Base-by-base conservation (phyloP, 1,284 basidiomycete species). In the Pyrrhoderma noxium region DNA sequence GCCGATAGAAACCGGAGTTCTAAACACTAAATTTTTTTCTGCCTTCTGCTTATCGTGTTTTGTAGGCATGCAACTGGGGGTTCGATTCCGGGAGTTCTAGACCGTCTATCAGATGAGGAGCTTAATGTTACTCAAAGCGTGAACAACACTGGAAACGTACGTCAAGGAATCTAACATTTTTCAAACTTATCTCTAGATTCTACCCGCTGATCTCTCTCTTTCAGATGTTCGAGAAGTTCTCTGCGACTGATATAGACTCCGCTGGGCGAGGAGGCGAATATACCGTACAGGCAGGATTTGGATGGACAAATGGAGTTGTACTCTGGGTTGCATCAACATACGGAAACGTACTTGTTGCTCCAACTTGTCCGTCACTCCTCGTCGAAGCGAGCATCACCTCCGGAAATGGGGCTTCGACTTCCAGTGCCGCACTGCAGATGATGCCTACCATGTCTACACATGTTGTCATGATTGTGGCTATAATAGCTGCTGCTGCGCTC, bases 181-280 rank as follows among this genome's bases (percentile, higher is more conserved):
- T n/a, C n/a, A 39, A 4, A 27, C 36, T 35, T 38, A 34, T 45
- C 8, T 47, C 49, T 35, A 47, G n/a, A 4, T 3, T 46, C 23
- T 16, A 16, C 16, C 38, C 16, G 38, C 41, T 13, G 18, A 16
- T 27, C 8, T 3, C 51, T 18, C 27, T 9, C 41, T 51, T 44
- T 8, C 61, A 93, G 80, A 93, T 93, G 88, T 94, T 88, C 61
- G 92, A 95, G 63, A 95, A 95, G 64, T 87, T 87, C 65, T 85
- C 82, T 0, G 76, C 73, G 47, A 66, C 80, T 2, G 83, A 94
- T 55, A 75, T 92, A 21, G 88, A 93, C 65, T 87, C 85, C 1
- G 86, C 89, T 0, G 93, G 92, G 3, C 75, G 74, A 14, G 91
- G 91, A 4, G 90, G 91, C 16, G 90, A 93, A 71, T 93, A 93